phyloP scores from a whole-genome alignment of 106 monocot genomes.

The Chionographis japonica region DNA sequence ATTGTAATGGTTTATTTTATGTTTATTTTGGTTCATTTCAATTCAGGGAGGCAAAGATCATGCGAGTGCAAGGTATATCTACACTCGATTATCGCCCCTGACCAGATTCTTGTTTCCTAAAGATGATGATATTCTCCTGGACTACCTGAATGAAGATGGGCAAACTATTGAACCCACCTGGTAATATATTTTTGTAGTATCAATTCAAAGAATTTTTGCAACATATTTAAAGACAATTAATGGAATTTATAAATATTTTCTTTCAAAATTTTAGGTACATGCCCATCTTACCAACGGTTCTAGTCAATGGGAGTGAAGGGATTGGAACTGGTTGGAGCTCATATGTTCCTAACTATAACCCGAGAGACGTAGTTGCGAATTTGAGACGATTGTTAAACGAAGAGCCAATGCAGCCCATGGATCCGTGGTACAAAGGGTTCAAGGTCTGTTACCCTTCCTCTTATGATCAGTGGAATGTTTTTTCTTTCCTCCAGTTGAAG shows the following conservation, averaged over 20 bases:
- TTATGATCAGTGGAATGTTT: not conserved
- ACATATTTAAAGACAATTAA: not conserved
- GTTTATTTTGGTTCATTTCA: not conserved
- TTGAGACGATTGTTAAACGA: constrained; percentile 70
- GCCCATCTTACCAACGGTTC: constrained; percentile 83
- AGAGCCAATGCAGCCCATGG: constrained; percentile 73
- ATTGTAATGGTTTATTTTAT: not conserved
- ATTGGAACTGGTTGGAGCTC: constrained; percentile 99
- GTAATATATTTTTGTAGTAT: constrained; percentile 23
- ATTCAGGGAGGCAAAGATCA: constrained; percentile 94
- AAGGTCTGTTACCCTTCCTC: constrained; percentile 34
- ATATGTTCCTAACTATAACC: constrained; percentile 91
- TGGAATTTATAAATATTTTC: not conserved
- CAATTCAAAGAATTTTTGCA: too few relatives aligned
- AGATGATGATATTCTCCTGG: constrained; percentile 83
- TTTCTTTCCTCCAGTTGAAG: not conserved
- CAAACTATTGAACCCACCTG: constrained; percentile 87
- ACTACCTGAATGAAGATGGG: constrained; percentile 87
- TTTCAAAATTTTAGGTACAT: constrained; percentile 52
- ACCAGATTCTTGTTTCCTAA: constrained; percentile 85
- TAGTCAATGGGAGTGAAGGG: constrained; percentile 97
- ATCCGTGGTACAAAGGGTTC: constrained; percentile 92
- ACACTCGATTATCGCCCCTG: constrained; percentile 60
- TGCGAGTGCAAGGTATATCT: constrained; percentile 83
- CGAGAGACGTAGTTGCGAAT: constrained; percentile 81